Evolutionary conservation across 345 rosid species (phyloP).

Genomic region (Moricandia moricandioides): DNA sequence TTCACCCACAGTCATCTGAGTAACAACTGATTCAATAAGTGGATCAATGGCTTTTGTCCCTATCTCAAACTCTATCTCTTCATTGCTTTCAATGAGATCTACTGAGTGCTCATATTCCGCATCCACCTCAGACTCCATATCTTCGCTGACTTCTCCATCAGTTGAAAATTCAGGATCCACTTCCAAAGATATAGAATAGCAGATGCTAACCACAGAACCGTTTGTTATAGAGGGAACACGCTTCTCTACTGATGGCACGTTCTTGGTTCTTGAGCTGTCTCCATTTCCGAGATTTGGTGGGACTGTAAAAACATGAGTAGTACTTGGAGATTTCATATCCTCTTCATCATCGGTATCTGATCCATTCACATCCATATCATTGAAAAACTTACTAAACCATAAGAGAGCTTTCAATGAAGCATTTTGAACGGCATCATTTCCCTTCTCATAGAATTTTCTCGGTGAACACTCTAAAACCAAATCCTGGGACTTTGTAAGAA

Average conservation of each 20-base stretch:
- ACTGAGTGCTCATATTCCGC: slow-evolving; percentile 35
- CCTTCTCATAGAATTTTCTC: slow-evolving; percentile 57
- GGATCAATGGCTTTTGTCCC: slow-evolving; percentile 73
- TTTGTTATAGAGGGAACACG: slow-evolving; percentile 40
- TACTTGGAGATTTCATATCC: slow-evolving; percentile 42
- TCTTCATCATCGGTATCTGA: slow-evolving; percentile 39
- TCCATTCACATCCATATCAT: slow-evolving; percentile 39
- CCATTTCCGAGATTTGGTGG: slow-evolving; percentile 18
- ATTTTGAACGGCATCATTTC: slow-evolving; percentile 67
- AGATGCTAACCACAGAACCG: slow-evolving; percentile 60
- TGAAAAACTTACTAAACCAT: slow-evolving; percentile 64
- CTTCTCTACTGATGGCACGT: slow-evolving; percentile 25
- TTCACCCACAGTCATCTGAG: slow-evolving; percentile 85
- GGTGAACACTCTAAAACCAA: slow-evolving; percentile 67
- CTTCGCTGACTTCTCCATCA: slow-evolving; percentile 58
- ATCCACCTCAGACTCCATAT: slow-evolving; percentile 63
- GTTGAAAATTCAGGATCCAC: slow-evolving; percentile 25
- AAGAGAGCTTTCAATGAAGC: slow-evolving; percentile 71
- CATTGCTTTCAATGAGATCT: slow-evolving; percentile 78
- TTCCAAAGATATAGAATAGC: slow-evolving; percentile 59
- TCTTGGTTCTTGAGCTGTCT: slow-evolving; percentile 30
- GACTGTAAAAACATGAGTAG: slow-evolving; percentile 18
- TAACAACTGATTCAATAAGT: slow-evolving; percentile 57
- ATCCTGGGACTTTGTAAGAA: slow-evolving; percentile 61
- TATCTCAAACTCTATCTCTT: slow-evolving; percentile 88